Evolutionary conservation across 2,329 filamentous ascomycete genomes (phyloP).

Genomic region (Didymella exigua): DNA sequence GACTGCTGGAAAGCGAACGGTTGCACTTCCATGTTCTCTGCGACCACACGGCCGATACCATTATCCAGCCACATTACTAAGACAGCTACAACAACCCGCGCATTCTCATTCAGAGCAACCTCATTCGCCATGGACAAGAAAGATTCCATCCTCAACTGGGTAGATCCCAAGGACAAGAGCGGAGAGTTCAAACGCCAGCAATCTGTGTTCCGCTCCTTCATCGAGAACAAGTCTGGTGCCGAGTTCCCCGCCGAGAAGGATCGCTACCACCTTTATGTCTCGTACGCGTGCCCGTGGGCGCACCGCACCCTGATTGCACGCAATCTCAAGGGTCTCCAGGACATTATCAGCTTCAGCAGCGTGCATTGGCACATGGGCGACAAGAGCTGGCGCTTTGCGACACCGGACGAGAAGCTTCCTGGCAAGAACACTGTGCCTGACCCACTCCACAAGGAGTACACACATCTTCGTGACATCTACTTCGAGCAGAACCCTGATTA

Average conservation of each 20-base stretch:
- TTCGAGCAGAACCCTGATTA: conserved; percentile 76
- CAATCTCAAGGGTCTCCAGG: conserved; percentile 88
- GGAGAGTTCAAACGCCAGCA: conserved; percentile 93
- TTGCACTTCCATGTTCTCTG: conserved; percentile 25
- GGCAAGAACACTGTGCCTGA: conserved; percentile 64
- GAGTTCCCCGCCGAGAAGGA: conserved; percentile 84
- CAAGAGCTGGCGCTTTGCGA: conserved; percentile 83
- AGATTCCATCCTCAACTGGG: conserved; percentile 77
- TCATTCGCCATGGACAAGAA: conserved; percentile 27
- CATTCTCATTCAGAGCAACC: conserved; percentile 19
- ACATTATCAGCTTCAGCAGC: conserved; percentile 77
- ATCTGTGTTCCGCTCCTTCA: conserved; percentile 80
- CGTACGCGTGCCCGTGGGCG: conserved; percentile 94
- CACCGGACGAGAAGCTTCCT: conserved; percentile 63
- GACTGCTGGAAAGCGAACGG: not conserved
- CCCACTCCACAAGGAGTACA: conserved; percentile 70
- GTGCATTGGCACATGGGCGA: conserved; percentile 90
- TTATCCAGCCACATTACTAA: conserved; percentile 21
- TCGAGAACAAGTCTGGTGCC: conserved; percentile 73
- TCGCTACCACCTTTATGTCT: conserved; percentile 93
- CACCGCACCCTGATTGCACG: conserved; percentile 86
- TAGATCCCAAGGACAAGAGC: conserved; percentile 73
- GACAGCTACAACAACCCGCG: conserved; percentile 12
- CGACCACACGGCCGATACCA: conserved; percentile 21
- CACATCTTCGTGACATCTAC: conserved; percentile 79